Base-by-base conservation (phyloP, 2,329 filamentous ascomycete genomes). In the Fusarium pilosicola region DNA sequence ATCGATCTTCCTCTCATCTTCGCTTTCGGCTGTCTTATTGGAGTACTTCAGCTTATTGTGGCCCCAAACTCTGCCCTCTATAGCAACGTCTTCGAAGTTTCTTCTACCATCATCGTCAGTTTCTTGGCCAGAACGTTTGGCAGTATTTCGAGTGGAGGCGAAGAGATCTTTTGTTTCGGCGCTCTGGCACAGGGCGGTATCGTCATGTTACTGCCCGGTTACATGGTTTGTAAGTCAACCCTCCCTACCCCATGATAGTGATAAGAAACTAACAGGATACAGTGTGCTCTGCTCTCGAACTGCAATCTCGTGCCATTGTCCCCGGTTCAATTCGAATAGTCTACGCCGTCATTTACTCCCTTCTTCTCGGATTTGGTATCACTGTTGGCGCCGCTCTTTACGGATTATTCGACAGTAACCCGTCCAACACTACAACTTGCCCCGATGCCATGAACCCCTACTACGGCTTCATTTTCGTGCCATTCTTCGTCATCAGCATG, bases 1-100 rank as follows among this genome's bases (percentile, higher is more conserved):
- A 91, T 94, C 74, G 93, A 96, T 77, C 84, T 95, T 46, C 93
- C 92, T 0, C 87, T 95, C 42, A 88, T 88, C 30, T 95, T 94
- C 80, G 68, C 91, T 26, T 86, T 95, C 4, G 93, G 93, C 3
- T 91, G 88, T 74, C 83, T 94, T 13, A 86, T 95, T 3, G 93
- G 93, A 1, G 83, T 90, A 70, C 83, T 95, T 46, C 92, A 95
- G 78, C 86, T 94, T 20, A 88, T 93, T 46, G 85, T 94, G 6
- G 90, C 92, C 0, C 91, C 93, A 7, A 87, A 84, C 39, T 94
- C 92, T 18, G 90, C 91, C 41, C 85, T 94, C 6, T 92, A 92
- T 80, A 86, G 84, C 56, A 92, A 92, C 60, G 88, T 92, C 6
- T 91, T 92, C 64, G 90, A 92, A 74, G 88, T 92, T 5, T 86